Base-by-base conservation (phyloP, 176 grass and related monocot species). In the Dendrocalamus sinicus region DNA sequence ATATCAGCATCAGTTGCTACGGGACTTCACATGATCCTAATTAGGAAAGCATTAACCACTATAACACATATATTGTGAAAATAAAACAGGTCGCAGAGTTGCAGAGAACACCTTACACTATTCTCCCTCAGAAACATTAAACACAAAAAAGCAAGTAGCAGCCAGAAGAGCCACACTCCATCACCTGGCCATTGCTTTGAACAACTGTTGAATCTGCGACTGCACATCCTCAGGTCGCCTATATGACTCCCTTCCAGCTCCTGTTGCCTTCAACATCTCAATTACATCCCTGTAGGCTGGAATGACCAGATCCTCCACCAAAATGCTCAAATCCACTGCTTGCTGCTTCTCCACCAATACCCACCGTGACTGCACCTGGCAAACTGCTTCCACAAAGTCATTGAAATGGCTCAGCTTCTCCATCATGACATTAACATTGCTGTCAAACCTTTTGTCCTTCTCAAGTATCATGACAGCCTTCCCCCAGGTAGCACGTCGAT, bases 281-380 rank as follows among this genome's bases (percentile, higher is more conserved):
- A 63, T 8, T 70, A 53, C 40, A 83, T 81, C 76, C 59, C 40
- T 88, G 78, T 92, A 92, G 39, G 46, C 77, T 54, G 90, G 90
- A 39, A 86, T 37, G 22, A 88, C 86, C 14, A 77, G 64, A 48
- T 81, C 90, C 86, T 81, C 44, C 39, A 82, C 67, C 24, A 84
- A 65, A 57, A 40, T 81, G 72, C 82, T 64, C 78, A 92, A 50
- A 70, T 92, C 59, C 63, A 51, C 59, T 53, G 81, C 72, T 65
- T 88, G 54, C 90, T 86, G 82, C 72, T 86, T 85, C 12, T 92
- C 83, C 78, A 82, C 50, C 66, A 88, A 53, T 45, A 88, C 77
- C 90, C 86, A 92, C 57, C 22, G 41, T 44, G 82, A 85, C 77
- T 88, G 90, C 72, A 81, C 78, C 73, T 81, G 78, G 55, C 45